Evolutionary conservation across 345 rosid genomes (phyloP), one percentile per base, ranked within the genome.

Genomic region (Arabis alpina): DNA sequence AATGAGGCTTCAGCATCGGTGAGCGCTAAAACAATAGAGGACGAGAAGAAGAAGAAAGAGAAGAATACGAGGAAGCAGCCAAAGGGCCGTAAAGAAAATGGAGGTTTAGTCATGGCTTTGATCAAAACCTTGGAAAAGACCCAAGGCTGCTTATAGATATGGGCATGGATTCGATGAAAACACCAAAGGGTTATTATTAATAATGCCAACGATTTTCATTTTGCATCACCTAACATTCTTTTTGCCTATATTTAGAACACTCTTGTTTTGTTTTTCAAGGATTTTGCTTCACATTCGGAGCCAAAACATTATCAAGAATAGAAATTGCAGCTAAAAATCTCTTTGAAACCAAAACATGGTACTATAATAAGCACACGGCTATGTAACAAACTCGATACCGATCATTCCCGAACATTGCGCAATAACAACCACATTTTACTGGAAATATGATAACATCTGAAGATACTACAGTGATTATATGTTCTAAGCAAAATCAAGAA

Each of bases 61-160:
- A 76, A 74, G 58, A 82, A 49, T 8, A 82, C 1, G 40, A 79
- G 70, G 39, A 80, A 71, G 86, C 87, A 85, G 85, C 93, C 92
- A 8, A 71, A 82, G 88, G 82, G 82, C 72, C 32, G 16, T 40
- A 76, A 44, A 48, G 48, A 69, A 28, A 68, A 56, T 36, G 56
- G 41, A 72, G 76, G 70, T 72, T 71, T 72, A 77, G 66, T 80
- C 83, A 83, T 87, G 48, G 51, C 61, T 54, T 53, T 14, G 53
- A 75, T 54, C 49, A 74, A 74, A 74, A 71, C 90, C 92, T 80
- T 83, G 90, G 90, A 51, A 51, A 61, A 51, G 65, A 79, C 84
- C 92, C 89, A 85, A 88, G 93, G 94, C 86, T 84, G 94, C 90
- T 82, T 81, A 78, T 76, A 66, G 82, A 66, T 68, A 66, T 54